A percentile compares a stretch with the other conserved stretches of the same genome.
These are phyloP conservation scores for Amniculicola lignicola DNA, from an alignment of 495 filamentous ascomycete species.

Conservation along the genomic window DNA sequence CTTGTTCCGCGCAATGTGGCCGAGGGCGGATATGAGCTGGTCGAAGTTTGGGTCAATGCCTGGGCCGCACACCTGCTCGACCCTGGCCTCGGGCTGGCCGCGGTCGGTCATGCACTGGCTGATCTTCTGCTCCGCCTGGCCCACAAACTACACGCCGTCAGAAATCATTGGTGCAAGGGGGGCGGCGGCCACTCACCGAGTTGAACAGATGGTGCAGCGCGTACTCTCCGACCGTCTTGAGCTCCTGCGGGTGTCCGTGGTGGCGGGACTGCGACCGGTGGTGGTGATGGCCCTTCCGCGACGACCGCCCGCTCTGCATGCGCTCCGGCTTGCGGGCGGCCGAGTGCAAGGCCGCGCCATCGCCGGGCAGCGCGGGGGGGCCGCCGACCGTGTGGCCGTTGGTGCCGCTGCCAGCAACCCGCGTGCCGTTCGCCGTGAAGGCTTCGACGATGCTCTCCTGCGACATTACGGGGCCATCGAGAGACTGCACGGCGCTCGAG, in stretches of 20 bases:
- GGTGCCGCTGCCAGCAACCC: not conserved
- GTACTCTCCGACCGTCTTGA: slow-evolving; percentile 93
- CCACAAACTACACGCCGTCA: slow-evolving; percentile 57
- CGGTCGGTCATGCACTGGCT: slow-evolving; percentile 73
- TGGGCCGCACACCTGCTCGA: slow-evolving; percentile 85
- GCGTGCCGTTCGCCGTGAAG: slow-evolving; percentile 23
- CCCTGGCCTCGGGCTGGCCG: slow-evolving; percentile 70
- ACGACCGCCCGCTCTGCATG: slow-evolving; percentile 61
- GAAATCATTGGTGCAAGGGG: not conserved
- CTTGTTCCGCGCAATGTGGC: slow-evolving; percentile 88
- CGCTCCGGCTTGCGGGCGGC: slow-evolving; percentile 51
- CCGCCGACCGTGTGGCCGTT: slow-evolving; percentile 6
- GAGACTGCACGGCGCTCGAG: slow-evolving; percentile 46
- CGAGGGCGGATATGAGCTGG: slow-evolving; percentile 87
- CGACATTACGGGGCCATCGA: slow-evolving; percentile 34
- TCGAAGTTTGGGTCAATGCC: slow-evolving; percentile 90
- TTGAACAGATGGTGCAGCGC: slow-evolving; percentile 95
- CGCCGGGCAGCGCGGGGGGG: not conserved
- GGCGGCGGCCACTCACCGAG: slow-evolving; percentile 54
- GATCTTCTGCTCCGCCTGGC: slow-evolving; percentile 90
- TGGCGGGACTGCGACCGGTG: slow-evolving; percentile 80
- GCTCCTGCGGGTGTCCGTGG: slow-evolving; percentile 62
- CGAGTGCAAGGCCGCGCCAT: not conserved
- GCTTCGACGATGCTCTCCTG: slow-evolving; percentile 33
- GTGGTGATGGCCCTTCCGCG: slow-evolving; percentile 65